These are phyloP conservation scores for Wickerhamomyces xylosicus DNA, from an alignment of 805 yeast genomes.

Conservation along the genomic window DNA sequence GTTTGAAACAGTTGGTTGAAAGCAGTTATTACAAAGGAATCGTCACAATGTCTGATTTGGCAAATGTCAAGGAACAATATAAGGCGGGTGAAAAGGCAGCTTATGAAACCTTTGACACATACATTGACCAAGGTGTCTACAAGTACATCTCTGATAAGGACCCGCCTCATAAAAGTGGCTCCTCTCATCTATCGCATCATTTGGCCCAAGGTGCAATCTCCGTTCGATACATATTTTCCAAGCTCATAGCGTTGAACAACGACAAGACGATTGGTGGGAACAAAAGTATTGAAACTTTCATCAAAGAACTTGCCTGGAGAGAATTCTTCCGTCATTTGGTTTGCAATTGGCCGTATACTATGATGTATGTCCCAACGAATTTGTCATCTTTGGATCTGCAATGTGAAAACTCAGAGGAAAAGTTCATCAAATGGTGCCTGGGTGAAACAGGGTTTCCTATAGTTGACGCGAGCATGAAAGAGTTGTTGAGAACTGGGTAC, in stretches of 20 bases:
- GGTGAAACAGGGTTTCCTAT: constrained; percentile 48
- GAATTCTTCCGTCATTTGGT: constrained; percentile 44
- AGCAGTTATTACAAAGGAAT: neutral
- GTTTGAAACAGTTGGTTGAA: neutral
- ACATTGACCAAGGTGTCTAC: constrained; percentile 7
- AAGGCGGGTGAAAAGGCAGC: constrained; percentile 15
- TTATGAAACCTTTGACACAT: constrained; percentile 9
- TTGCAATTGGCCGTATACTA: constrained; percentile 38
- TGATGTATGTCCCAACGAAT: constrained; percentile 40
- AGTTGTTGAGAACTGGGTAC: constrained; percentile 39
- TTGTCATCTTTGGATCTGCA: constrained; percentile 29
- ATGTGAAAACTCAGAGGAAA: constrained; percentile 32
- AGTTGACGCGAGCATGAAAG: constrained; percentile 49
- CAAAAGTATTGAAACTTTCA: constrained; percentile 30
- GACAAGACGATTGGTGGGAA: constrained; percentile 20
- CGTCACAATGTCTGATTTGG: constrained; percentile 9
- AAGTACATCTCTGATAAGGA: constrained; percentile 14
- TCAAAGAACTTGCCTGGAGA: constrained; percentile 49
- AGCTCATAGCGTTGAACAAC: constrained; percentile 20
- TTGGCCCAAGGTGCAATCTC: constrained; percentile 37
- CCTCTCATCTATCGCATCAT: constrained; percentile 35
- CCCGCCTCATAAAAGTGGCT: constrained; percentile 10
- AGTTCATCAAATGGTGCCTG: constrained; percentile 38
- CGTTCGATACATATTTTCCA: constrained; percentile 27
- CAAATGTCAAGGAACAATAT: neutral